phyloP scores from a whole-genome alignment of 2,329 filamentous ascomycete species.

The Aspergillus viridinutans region DNA sequence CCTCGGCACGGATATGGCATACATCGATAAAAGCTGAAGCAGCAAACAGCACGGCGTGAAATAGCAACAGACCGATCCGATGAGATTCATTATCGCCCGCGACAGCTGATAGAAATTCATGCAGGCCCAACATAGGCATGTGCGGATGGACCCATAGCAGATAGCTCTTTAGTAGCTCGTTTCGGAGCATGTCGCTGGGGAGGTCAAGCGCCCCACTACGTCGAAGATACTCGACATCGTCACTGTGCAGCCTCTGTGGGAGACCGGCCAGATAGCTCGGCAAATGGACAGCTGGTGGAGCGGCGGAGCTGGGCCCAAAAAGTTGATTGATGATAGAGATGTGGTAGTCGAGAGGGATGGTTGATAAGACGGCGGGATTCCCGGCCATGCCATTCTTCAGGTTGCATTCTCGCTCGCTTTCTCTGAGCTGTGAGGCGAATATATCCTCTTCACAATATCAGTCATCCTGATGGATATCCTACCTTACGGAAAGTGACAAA shows the following conservation, averaged over 20 bases:
- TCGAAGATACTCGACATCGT: constrained; percentile 2
- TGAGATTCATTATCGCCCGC: background rate
- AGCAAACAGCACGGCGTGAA: constrained; percentile 10
- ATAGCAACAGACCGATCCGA: constrained; percentile 5
- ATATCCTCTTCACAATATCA: background rate
- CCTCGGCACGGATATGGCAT: constrained; percentile 1
- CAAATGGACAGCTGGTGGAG: background rate
- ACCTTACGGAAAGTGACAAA: background rate
- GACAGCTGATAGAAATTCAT: constrained; percentile 3
- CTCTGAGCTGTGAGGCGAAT: constrained; percentile 2
- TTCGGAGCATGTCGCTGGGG: background rate
- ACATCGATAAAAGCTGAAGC: constrained; percentile 4
- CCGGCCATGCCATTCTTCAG: background rate
- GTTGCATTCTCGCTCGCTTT: background rate
- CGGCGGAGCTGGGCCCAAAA: background rate
- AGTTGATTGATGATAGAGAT: constrained; percentile 5
- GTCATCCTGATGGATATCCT: background rate
- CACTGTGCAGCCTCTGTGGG: background rate
- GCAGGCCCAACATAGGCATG: constrained; percentile 3
- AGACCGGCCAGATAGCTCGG: constrained; percentile 1
- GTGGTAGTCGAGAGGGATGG: constrained; percentile 5
- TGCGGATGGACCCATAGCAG: constrained; percentile 5
- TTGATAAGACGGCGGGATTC: background rate
- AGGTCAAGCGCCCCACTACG: constrained; percentile 3
- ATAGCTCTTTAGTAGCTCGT: constrained; percentile 4